Percentiles rank a stretch among this genome's conserved stretches.
phyloP scores from a whole-genome alignment of 2,329 filamentous ascomycete species.

The Pseudomassariella vexata region DNA sequence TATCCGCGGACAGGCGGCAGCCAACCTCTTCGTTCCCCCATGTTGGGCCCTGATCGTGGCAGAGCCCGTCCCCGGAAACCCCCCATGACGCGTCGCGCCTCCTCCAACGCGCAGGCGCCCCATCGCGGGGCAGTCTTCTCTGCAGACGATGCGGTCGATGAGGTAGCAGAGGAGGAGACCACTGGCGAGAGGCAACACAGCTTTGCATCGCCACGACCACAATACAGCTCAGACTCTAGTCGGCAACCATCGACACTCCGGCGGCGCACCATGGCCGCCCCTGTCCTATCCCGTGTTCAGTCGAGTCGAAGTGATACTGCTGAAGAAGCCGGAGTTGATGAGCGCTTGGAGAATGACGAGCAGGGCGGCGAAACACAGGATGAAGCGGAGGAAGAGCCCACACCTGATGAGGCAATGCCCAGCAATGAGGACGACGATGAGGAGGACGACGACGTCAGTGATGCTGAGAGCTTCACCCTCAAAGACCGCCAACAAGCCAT shows the following conservation, averaged over 20 bases:
- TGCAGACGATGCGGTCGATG: slow-evolving; percentile 78
- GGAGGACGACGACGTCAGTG: slow-evolving; percentile 61
- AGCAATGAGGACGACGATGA: slow-evolving; percentile 30
- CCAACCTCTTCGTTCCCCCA: slow-evolving; percentile 36
- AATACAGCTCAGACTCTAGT: slow-evolving; percentile 19
- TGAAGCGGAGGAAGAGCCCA: slow-evolving; percentile 24
- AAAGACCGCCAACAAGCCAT: slow-evolving; percentile 97
- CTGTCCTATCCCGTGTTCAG: slow-evolving; percentile 35
- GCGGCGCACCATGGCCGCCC: slow-evolving; percentile 26
- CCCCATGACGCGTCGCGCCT: slow-evolving; percentile 64
- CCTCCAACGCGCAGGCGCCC: slow-evolving; percentile 64
- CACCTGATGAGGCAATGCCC: slow-evolving; percentile 19
- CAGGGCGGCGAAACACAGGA: slow-evolving; percentile 30
- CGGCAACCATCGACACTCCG: slow-evolving; percentile 32
- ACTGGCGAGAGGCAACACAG: slow-evolving; percentile 40
- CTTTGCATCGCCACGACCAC: slow-evolving; percentile 23
- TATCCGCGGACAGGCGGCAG: slow-evolving; percentile 28
- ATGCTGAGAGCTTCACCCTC: slow-evolving; percentile 95
- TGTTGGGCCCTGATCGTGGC: slow-evolving; percentile 40
- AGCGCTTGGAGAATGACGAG: slow-evolving; percentile 20
- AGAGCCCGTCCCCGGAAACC: slow-evolving; percentile 63
- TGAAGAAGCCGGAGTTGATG: slow-evolving; percentile 24
- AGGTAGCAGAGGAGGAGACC: slow-evolving; percentile 64
- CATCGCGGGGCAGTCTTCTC: slow-evolving; percentile 84
- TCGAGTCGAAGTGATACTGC: slow-evolving; percentile 27